Conservation (phyloP, 257 asterid species). For the Paraleonurus japonicus region DNA sequence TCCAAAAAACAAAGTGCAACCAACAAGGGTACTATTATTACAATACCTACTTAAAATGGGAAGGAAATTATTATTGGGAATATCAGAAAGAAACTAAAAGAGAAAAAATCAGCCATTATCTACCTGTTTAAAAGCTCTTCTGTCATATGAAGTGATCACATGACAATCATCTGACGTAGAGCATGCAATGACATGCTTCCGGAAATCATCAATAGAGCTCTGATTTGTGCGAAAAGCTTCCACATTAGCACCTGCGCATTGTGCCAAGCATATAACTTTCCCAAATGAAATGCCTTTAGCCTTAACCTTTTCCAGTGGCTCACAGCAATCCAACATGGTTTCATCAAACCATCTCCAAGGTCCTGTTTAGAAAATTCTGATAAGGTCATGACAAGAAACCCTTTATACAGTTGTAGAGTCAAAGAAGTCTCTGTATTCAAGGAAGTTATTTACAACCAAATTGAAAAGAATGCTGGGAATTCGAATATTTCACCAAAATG, state of each 20-base stretch:
- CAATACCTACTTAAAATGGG: background rate
- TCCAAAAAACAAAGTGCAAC: background rate
- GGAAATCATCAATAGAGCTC: conserved; percentile 57
- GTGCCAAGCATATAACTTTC: conserved; percentile 70
- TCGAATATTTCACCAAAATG: background rate
- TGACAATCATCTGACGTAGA: conserved; percentile 57
- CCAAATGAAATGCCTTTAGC: conserved; percentile 68
- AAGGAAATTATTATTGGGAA: background rate
- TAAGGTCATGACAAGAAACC: conserved; percentile 17
- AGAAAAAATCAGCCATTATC: background rate
- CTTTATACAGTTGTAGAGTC: background rate
- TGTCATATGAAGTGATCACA: conserved; percentile 60
- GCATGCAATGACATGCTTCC: conserved; percentile 50
- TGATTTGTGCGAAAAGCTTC: conserved; percentile 63
- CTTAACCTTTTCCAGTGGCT: conserved; percentile 65
- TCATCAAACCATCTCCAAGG: conserved; percentile 93
- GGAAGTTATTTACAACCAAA: background rate
- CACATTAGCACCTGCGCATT: conserved; percentile 75
- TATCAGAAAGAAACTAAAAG: background rate
- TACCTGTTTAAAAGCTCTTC: conserved; percentile 61
- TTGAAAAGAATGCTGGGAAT: background rate
- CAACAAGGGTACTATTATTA: background rate
- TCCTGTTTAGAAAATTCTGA: conserved; percentile 35
- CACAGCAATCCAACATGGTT: conserved; percentile 77
- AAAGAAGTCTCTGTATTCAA: background rate